These are phyloP conservation scores for Echites panduratus DNA, from an alignment of 257 asterid genomes.

Conservation along the genomic window DNA sequence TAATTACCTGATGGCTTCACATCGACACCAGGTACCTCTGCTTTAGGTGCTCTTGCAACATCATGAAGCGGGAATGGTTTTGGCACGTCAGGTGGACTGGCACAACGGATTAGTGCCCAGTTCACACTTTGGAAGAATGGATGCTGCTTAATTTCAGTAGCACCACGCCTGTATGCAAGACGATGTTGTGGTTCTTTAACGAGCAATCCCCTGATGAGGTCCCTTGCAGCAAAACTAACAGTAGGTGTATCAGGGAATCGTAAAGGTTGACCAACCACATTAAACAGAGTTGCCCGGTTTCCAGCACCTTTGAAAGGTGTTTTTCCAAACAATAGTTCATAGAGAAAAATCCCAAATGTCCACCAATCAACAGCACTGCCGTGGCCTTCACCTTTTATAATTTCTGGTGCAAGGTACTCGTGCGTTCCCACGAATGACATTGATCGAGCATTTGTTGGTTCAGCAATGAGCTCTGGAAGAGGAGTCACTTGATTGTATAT, in stretches of 20 bases:
- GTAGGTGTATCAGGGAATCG: constrained; percentile 54
- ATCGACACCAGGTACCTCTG: constrained; percentile 30
- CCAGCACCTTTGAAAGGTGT: constrained; percentile 63
- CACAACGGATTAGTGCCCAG: constrained; percentile 62
- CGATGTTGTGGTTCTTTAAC: constrained; percentile 68
- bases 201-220: constrained; percentile 53
- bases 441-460: constrained; percentile 59
- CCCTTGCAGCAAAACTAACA: constrained; percentile 62
- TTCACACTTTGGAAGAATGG: constrained; percentile 56
- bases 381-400: constrained; percentile 61
- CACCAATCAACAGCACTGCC: constrained; percentile 77
- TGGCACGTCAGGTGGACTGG: constrained; percentile 63
- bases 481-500: constrained; percentile 33
- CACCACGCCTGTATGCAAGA: constrained; percentile 62
- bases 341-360: constrained; percentile 58
- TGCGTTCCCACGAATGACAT: constrained; percentile 75
- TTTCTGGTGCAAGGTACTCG: constrained; percentile 63
- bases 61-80: constrained; percentile 32
- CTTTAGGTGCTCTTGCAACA: constrained; percentile 22
- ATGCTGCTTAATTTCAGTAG: constrained; percentile 62
- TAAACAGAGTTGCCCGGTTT: constrained; percentile 57
- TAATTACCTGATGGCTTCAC: constrained; percentile 53
- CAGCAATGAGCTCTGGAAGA: constrained; percentile 61
- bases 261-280: constrained; percentile 59
- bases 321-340: constrained; percentile 53